These are phyloP conservation scores for Malus sylvestris DNA, from an alignment of 306 rosid species.

Conservation along the genomic window DNA sequence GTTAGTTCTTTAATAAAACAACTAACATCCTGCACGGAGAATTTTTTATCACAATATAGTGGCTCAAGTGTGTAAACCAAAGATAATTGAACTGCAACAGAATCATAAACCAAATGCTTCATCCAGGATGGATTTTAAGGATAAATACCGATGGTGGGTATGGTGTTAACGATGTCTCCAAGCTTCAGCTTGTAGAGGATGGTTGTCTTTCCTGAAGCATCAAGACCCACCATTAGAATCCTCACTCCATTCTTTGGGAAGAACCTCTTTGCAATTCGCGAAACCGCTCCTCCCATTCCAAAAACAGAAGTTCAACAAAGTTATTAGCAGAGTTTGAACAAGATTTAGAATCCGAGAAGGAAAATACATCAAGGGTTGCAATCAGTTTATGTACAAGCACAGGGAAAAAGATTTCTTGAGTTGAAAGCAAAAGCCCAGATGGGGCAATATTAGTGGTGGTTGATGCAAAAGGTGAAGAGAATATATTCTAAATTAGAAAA, in stretches of 20 bases:
- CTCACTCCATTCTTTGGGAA: constrained; percentile 29
- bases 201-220: constrained; percentile 53
- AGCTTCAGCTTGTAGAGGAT: constrained; percentile 39
- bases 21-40: too few species aligned
- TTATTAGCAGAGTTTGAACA: neutral
- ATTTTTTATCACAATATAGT: too few species aligned
- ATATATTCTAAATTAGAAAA: constrained; percentile 19
- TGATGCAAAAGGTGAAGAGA: constrained; percentile 8
- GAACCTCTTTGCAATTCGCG: constrained; percentile 28
- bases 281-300: constrained; percentile 34
- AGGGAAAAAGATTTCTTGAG: constrained; percentile 19
- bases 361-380: neutral
- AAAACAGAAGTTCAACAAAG: neutral
- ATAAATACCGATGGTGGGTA: constrained; percentile 36
- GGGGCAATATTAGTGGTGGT: constrained; percentile 2
- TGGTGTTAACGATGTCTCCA: constrained; percentile 26
- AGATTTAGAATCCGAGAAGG: neutral
- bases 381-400: neutral
- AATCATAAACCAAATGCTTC: neutral
- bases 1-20: too few species aligned
- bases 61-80: too few species aligned
- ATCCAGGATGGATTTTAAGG: neutral
- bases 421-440: constrained; percentile 20
- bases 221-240: constrained; percentile 49
- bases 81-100: neutral